Base-by-base conservation (phyloP, 148 eudicot genomes). In the Cornus kousa region DNA sequence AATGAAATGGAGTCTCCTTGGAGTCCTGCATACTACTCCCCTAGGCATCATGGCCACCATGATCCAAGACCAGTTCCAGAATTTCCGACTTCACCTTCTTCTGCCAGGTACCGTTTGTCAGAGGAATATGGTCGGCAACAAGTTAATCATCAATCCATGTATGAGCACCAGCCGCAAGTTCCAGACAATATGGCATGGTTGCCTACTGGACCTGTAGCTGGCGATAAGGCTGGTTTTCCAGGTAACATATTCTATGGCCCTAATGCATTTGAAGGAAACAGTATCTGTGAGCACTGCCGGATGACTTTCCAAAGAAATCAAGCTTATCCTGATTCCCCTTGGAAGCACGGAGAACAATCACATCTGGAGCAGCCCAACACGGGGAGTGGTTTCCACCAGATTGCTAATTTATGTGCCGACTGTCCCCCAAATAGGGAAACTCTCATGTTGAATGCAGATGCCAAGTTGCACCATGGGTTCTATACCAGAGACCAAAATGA, bases 11-110 rank as follows among this genome's bases (percentile, higher is more conserved):
- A 96, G 62, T 71, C 89, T 70, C 86, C 90, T 4, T 93, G 98
- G 97, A 90, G 92, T 83, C 99, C 98, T 74, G 93, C 89, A 14
- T 88, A 87, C 79, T 90, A 88, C 81, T 96, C 99, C 23, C 98
- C 98, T 6, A 84, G 93, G 73, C 89, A 86, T 75, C 82, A 84
- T 68, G 90, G 85, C 62, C 83, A 80, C 73, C 90, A 83, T 74
- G 94, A 92, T 72, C 83, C 83, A 55, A 90, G 90, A 76, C 83
- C 93, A 31, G 85, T 76, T 3, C 32, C 76, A 48, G 97, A 93
- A 7, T 83, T 87, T 80, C 89, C 97, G 9, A 80, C 92, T 59
- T 87, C 99, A 16, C 99, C 99, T 28, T 90, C 98, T 19, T 86
- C 92, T 39, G 85, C 82, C 72, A 87, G 85, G 28, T 88, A 77